Evolutionary conservation across 768 basidiomycete genomes (phyloP), one percentile per base, ranked within the genome.

Genomic region (Tubosaeta sp.): DNA sequence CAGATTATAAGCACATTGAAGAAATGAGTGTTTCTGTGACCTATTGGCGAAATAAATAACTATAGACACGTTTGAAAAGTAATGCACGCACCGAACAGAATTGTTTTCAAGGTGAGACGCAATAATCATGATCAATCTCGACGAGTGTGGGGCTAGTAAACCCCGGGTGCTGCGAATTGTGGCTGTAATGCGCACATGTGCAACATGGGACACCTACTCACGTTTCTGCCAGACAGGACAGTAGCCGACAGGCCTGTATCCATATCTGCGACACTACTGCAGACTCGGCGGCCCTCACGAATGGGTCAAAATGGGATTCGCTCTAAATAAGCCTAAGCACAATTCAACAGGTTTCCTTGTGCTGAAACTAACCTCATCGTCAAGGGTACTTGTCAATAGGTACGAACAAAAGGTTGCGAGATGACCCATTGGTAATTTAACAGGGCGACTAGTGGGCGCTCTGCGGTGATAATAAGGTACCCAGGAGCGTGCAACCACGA

Each of bases 401-500:
- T 77, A 73, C 22, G 71, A 61, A 22, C 75, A 72, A 29, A 90
- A 76, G 39, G 76, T 74, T 12, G 77, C 72, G 16, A 90, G 58
- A 34, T 72, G 62, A 4, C 87, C 90, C n/a, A 88, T 59, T 1
- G 90, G 88, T 9, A 92, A 61, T 54, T 77, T 74, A 0, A 92
- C 81, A 16, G 86, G 81, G 9, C 90, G 80, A 39, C 76, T 72
- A 2, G 75, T 73, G 3, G 75, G 66, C 12, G 82, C 70, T 41
- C 86, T 90, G 52, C 3, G 32, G 5, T 25, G 14, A 24, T 45
- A 25, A 44, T 53, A 32, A 49, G 49, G 48, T 13, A 39, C 31
- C 51, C 11, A 25, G 46, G 14, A 27, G 46, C 31, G 8, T 19
- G 16, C 31, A 32, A 16, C 31, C 6, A 12, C 3, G 21, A 34